Percentiles rank a stretch among this genome's conserved stretches.
Evolutionary conservation across 495 filamentous ascomycete species (phyloP).

Genomic region (Tuber umbilicatum): DNA sequence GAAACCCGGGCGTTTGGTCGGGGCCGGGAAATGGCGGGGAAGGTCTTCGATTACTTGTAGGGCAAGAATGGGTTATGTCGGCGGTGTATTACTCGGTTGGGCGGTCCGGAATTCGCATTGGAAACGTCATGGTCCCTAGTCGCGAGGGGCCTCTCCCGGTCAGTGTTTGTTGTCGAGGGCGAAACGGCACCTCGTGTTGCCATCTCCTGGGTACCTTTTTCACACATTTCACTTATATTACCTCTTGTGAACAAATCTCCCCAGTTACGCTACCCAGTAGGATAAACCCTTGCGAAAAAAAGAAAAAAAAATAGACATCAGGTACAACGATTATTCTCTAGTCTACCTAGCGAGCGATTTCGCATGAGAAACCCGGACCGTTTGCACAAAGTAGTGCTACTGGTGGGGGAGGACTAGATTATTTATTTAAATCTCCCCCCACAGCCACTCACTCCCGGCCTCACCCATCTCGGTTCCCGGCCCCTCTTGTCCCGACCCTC

Average conservation of each 20-base stretch:
- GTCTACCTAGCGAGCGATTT: neutral
- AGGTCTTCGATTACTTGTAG: no score
- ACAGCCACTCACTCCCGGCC: neutral
- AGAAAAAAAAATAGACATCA: neutral
- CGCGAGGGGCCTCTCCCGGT: no score
- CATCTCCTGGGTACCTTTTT: neutral
- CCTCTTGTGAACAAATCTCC: neutral
- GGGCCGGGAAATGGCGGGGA: no score
- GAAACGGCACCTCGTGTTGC: no score
- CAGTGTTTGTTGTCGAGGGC: no score
- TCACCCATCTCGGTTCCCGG: neutral
- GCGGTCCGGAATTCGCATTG: no score
- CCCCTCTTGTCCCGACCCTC: neutral
- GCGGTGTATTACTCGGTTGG: no score
- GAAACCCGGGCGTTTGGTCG: no score
- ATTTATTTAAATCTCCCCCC: neutral
- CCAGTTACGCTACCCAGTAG: neutral
- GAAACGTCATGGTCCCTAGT: no score
- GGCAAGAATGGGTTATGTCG: no score
- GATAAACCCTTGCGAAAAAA: neutral
- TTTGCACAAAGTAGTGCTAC: neutral
- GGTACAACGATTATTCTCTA: neutral
- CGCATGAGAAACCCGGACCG: neutral
- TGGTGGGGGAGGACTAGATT: neutral
- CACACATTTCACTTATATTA: neutral